Base-by-base conservation (phyloP, 257 asterid genomes). In the Parsonsia alboflavescens region DNA sequence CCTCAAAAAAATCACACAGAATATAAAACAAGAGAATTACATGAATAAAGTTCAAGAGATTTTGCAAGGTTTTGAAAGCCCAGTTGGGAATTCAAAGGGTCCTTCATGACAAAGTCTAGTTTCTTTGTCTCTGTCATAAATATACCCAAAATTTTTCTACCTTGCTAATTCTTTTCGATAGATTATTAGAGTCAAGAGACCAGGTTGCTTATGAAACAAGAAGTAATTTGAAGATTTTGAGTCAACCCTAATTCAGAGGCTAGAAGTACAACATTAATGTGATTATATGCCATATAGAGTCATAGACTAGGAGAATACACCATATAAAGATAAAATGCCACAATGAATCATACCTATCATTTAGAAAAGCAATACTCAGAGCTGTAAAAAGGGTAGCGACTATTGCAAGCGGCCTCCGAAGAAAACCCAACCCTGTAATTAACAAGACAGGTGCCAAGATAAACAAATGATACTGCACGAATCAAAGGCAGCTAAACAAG, bases 381-480 rank as follows among this genome's bases (percentile, higher is more conserved):
- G 98, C 93, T 76, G 97, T 92, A 86, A 80, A 77, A 33, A 89
- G 72, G 19, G 98, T 96, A 73, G 98, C 98, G 82, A 93, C 83
- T 79, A 93, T 86, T 26, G 98, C 89, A 46, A 91, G 78, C 19
- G 98, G 97, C 84, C 89, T 89, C 84, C 88, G 81, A 49, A 93
- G 86, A 87, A 93, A 91, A 58, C 89, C 96, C 85, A 93, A 46
- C 53, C 96, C 98, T 93, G 87, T 83, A 86, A 68, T 75, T n/a
- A 77, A 45, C 48, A 82, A 71, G 6, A 39, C 77, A 50, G 76
- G n/a, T 42, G 26, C 28, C 2, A 33, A 36, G 5, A 4, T 13
- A 33, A 64, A 15, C 44, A 11, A 78, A 39, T 19, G 11, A 36
- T 15, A 53, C n/a, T 11, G 39, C 24, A 71, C 15, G 2, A 61